Conservation (phyloP, 305 asterid species). For the Salvia sclarea region DNA sequence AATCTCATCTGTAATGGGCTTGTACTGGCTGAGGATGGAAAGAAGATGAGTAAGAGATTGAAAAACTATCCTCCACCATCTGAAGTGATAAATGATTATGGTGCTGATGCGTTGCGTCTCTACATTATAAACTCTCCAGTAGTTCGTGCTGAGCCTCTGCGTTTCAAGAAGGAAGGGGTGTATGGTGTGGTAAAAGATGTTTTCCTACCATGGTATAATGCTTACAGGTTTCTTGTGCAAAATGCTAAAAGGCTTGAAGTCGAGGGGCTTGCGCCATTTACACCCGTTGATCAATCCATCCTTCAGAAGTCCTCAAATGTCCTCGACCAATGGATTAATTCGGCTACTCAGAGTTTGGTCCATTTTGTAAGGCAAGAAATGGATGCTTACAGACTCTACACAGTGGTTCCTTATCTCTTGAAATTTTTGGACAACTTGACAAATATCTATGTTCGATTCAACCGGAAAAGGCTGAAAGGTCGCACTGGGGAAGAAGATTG, state of each 20-base stretch:
- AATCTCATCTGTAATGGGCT: constrained; percentile 98
- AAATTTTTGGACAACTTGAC: constrained; percentile 89
- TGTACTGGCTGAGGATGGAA: constrained; percentile 95
- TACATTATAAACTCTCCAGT: constrained; percentile 97
- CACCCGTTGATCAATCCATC: constrained; percentile 65
- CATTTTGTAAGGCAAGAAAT: constrained; percentile 93
- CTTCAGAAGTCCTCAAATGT: constrained; percentile 86
- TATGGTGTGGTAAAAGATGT: constrained; percentile 92
- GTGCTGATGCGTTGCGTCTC: constrained; percentile 92
- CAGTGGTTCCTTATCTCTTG: constrained; percentile 89
- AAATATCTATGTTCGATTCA: constrained; percentile 89
- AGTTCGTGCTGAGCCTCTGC: constrained; percentile 96
- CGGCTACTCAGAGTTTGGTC: constrained; percentile 92
- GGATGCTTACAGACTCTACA: constrained; percentile 92
- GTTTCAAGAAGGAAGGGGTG: constrained; percentile 91
- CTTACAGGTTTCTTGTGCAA: constrained; percentile 95
- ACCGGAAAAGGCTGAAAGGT: constrained; percentile 90
- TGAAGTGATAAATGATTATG: constrained; percentile 88
- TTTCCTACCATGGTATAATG: constrained; percentile 98
- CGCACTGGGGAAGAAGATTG: constrained; percentile 94
- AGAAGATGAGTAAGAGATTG: constrained; percentile 95
- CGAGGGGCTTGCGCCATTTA: constrained; percentile 77
- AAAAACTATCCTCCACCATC: constrained; percentile 92
- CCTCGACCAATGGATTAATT: constrained; percentile 94
- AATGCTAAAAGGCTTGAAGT: constrained; percentile 90